Conservation (phyloP, 495 filamentous ascomycete genomes). For the Aspergillus sparsus region DNA sequence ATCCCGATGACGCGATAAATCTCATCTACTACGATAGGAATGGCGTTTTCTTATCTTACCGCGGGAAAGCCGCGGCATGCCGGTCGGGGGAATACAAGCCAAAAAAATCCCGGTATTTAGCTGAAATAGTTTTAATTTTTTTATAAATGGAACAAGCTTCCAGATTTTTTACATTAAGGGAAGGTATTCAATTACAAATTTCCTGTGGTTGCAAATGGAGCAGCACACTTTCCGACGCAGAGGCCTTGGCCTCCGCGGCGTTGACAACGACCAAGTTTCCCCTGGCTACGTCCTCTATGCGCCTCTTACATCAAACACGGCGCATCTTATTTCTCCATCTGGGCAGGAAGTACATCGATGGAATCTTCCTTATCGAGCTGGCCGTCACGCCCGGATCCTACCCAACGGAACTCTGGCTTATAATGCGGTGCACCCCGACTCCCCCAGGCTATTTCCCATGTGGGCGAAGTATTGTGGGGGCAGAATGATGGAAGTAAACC, state of each 20-base stretch:
- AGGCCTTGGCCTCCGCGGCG: constrained; percentile 44
- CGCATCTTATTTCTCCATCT: constrained; percentile 43
- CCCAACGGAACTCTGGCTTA: constrained; percentile 46
- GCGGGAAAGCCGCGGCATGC: constrained; percentile 35
- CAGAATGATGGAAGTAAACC: constrained; percentile 44
- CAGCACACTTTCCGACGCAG: constrained; percentile 47
- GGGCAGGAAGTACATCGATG: constrained; percentile 48
- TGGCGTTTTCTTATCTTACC: constrained; percentile 23
- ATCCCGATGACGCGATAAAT: constrained; percentile 24
- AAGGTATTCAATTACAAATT: background rate
- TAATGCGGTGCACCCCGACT: constrained; percentile 45
- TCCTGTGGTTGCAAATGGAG: constrained; percentile 31
- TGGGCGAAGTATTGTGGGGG: constrained; percentile 51
- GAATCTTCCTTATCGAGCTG: constrained; percentile 43
- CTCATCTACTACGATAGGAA: constrained; percentile 29
- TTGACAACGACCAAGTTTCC: constrained; percentile 39
- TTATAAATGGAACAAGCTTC: no score
- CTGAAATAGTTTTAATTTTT: no score
- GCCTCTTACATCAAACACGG: constrained; percentile 42
- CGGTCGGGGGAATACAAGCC: no score
- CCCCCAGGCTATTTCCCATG: constrained; percentile 44
- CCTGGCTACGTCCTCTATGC: constrained; percentile 48
- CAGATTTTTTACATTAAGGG: background rate
- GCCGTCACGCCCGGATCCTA: constrained; percentile 46
- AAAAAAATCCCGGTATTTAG: no score